Conservation (phyloP, 441 rosid species). For the Mallotus japonicus region DNA sequence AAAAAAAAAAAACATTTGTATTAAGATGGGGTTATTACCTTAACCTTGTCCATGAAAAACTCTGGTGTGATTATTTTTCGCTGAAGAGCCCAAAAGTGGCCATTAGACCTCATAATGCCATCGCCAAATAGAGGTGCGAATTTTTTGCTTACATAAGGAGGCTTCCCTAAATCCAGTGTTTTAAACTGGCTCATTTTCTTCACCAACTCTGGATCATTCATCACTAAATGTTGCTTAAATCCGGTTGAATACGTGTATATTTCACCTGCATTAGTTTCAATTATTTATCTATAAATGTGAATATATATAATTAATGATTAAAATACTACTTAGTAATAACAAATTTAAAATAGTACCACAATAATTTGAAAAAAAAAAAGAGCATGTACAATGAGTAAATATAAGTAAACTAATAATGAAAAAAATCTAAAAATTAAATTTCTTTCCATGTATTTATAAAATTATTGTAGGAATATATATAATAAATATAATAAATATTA, state of each 20-base stretch:
- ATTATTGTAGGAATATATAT: too few relatives aligned
- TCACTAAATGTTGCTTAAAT: slow-evolving; percentile 56
- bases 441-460: too few relatives aligned
- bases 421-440: too few relatives aligned
- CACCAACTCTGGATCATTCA: slow-evolving; percentile 59
- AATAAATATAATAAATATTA: too few relatives aligned
- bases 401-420: too few relatives aligned
- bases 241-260: slow-evolving; percentile 74
- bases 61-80: slow-evolving; percentile 68
- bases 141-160: slow-evolving; percentile 55
- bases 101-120: slow-evolving; percentile 72
- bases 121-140: slow-evolving; percentile 65
- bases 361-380: too few relatives aligned
- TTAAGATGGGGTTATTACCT: slow-evolving; percentile 25
- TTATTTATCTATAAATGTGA: not conserved
- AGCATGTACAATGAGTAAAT: too few relatives aligned
- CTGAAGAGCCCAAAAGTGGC: slow-evolving; percentile 66
- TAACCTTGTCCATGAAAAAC: slow-evolving; percentile 70
- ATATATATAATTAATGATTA: too few relatives aligned
- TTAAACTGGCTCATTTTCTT: slow-evolving; percentile 63
- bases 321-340: too few relatives aligned
- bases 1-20: too few relatives aligned
- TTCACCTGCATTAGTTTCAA: slow-evolving; percentile 36
- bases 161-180: slow-evolving; percentile 65
- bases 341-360: too few relatives aligned